Evolutionary conservation across 2,329 filamentous ascomycete genomes (phyloP).

Genomic region (Diaporthe eres): DNA sequence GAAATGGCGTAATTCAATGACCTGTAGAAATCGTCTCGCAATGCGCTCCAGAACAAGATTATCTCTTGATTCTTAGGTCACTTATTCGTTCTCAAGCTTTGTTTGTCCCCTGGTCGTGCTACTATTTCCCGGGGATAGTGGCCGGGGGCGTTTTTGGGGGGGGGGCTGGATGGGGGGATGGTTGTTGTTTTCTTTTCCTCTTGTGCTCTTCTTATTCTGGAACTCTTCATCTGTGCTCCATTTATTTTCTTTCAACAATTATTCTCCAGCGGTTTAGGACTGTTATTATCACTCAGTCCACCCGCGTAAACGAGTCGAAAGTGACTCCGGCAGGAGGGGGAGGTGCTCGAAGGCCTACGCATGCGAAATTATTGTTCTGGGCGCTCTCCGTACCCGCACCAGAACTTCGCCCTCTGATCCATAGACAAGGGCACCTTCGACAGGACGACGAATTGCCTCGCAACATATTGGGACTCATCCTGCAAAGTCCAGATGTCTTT

Average conservation of each 20-base stretch:
- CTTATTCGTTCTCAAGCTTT: too few relatives aligned
- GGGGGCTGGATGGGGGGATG: too few relatives aligned
- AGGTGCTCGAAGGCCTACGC: background rate
- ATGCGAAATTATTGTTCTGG: background rate
- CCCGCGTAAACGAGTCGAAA: background rate
- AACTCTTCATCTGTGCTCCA: background rate
- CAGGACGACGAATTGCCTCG: background rate
- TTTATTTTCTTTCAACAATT: too few relatives aligned
- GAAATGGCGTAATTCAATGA: background rate
- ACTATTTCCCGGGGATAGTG: too few relatives aligned
- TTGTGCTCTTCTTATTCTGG: background rate
- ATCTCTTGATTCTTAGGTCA: too few relatives aligned
- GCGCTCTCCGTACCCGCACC: background rate
- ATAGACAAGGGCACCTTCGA: background rate
- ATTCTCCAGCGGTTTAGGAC: background rate
- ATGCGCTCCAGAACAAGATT: too few relatives aligned
- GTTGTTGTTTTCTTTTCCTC: background rate
- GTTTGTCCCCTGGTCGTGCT: too few relatives aligned
- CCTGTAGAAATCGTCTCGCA: background rate
- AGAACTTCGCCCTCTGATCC: background rate
- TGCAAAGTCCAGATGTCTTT: background rate
- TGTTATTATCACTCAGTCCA: background rate
- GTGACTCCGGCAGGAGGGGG: background rate
- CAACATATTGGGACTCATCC: background rate
- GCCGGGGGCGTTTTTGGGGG: too few relatives aligned